Base-by-base conservation (phyloP, 1,284 basidiomycete species). In the Cryptococcus sp. region DNA sequence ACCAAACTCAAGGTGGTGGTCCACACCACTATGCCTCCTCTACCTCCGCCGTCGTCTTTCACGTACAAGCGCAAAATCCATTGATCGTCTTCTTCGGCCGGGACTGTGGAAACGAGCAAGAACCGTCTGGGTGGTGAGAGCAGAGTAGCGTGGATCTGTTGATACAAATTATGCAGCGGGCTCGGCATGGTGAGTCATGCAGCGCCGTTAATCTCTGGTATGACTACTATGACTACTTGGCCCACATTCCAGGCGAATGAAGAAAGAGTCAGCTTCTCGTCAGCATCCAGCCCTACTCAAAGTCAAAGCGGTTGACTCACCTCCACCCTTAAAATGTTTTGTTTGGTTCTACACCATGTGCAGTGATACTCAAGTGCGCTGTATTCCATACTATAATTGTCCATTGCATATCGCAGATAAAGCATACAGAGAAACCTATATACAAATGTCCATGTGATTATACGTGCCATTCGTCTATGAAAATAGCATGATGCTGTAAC, bases 61-160 rank as follows among this genome's bases (percentile, higher is more conserved):
- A 40, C 29, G 41, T 50, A 55, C 23, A 55, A 22, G 25, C 47
- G 34, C 25, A 55, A 13, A 34, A 34, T 13, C 29, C 29, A 34
- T 34, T 34, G 29, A 34, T 4, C 26, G 26, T 29, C 29, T 10
- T 51, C 45, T 17, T 20, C 16, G 22, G 45, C 19, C 10, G 53
- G 22, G 11, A 41, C 17, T 13, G 53, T 25, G 4, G 46, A 50
- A 20, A 29, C 25, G 3, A 61, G 52, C 25, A 61, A 44, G 40
- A 61, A 61, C 20, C 50, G 52, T 7, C 23, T 45, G 19, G 55
- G 51, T 7, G 59, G 59, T 4, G 53, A 50, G 23, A 58, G 52
- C 13, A 54, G 48, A 15, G 55, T 57, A 22, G 59, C 55, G 29
- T 57, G 55, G 7, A 61, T 57, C 10, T 44, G 41, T 16, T 44